phyloP scores from a whole-genome alignment of 495 filamentous ascomycete species.

The Copromyces sp. region DNA sequence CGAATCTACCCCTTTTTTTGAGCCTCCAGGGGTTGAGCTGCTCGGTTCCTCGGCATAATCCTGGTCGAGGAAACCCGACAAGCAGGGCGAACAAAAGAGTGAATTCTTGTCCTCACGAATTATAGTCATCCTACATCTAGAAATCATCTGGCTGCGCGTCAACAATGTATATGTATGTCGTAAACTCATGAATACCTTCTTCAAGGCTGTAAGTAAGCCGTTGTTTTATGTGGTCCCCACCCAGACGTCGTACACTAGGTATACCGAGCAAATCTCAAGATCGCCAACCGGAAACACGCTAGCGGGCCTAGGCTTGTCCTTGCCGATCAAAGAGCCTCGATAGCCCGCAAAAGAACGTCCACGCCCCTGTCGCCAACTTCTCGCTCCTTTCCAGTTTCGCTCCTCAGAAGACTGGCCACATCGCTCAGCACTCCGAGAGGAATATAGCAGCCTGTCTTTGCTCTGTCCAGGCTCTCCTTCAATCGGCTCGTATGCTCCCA shows the following conservation, averaged over 20 bases:
- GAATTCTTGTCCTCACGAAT: background rate
- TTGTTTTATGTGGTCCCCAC: background rate
- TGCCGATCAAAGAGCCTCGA: conserved; percentile 55
- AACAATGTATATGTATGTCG: background rate
- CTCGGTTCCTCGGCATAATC: background rate
- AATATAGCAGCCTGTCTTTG: conserved; percentile 63
- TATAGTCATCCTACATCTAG: background rate
- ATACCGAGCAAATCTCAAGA: background rate
- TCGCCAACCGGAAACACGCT: background rate
- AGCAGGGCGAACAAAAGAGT: background rate
- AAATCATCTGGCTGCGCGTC: background rate
- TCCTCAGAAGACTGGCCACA: conserved; percentile 68
- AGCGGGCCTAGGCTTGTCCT: background rate
- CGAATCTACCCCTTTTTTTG: background rate
- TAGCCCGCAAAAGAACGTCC: conserved; percentile 64
- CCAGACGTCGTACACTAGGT: background rate
- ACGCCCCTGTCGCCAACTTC: conserved; percentile 44
- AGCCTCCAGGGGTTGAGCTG: background rate
- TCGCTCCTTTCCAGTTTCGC: conserved; percentile 33
- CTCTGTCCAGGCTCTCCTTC: conserved; percentile 78
- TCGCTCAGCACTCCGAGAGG: conserved; percentile 88
- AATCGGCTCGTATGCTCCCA: conserved; percentile 93
- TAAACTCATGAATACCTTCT: background rate
- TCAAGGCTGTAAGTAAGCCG: background rate
- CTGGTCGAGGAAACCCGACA: background rate